These are phyloP conservation scores for Gloeophyllum trabeum DNA, from an alignment of 768 basidiomycete species.

Conservation along the genomic window DNA sequence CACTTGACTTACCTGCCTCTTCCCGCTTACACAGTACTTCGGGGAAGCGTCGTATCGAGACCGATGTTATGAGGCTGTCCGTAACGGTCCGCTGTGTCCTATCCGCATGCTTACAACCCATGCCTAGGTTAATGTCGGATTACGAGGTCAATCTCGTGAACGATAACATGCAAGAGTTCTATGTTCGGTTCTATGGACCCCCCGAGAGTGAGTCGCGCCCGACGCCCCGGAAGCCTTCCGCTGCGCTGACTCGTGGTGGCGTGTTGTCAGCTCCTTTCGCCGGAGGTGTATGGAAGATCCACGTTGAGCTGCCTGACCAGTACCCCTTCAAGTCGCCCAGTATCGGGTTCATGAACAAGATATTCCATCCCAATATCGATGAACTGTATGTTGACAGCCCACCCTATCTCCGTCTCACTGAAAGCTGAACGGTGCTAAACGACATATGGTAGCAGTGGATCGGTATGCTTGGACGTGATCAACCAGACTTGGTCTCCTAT, in stretches of 20 bases:
- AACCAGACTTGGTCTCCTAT: conserved; percentile 99
- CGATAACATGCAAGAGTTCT: conserved; percentile 99
- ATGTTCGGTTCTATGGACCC: conserved; percentile 91
- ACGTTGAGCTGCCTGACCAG: conserved; percentile 96
- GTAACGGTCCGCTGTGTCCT: conserved; percentile 13
- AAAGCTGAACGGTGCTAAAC: conserved; percentile 6
- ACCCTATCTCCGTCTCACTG: conserved; percentile 3
- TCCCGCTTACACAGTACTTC: too few species aligned
- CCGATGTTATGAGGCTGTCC: conserved; percentile 99
- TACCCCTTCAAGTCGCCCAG: conserved; percentile 99
- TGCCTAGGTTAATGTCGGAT: conserved; percentile 87
- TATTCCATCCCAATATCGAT: conserved; percentile 99
- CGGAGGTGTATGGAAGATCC: conserved; percentile 99
- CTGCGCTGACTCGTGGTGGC: too few species aligned
- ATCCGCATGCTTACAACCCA: conserved; percentile 6
- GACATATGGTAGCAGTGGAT: conserved; percentile 83
- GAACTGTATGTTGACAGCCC: conserved; percentile 60
- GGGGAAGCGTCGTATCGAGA: conserved; percentile 97
- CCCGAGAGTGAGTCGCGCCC: conserved; percentile 66
- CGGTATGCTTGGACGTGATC: conserved; percentile 96
- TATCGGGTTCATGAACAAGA: conserved; percentile 99
- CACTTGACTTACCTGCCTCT: conserved; percentile 17
- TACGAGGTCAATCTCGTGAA: conserved; percentile 97
- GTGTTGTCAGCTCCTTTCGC: conserved; percentile 73
- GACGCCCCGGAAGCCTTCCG: too few species aligned